Evolutionary conservation across 257 asterid species (phyloP).

Genomic region (Cinchona pubescens): DNA sequence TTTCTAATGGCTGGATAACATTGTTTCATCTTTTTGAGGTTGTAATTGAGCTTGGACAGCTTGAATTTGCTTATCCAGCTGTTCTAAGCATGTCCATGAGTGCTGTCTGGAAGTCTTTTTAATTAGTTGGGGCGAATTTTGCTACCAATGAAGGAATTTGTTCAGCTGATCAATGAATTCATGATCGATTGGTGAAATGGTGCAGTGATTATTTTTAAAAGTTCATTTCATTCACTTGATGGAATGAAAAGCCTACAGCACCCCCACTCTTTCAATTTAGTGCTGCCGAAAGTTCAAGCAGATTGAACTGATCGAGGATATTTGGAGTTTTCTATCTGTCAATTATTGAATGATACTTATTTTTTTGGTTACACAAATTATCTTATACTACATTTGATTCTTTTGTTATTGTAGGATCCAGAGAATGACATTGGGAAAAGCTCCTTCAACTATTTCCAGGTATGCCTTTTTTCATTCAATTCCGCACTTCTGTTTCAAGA

Average conservation of each 20-base stretch:
- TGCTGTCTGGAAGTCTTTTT: not conserved
- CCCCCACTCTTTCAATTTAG: not conserved
- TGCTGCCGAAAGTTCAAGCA: not conserved
- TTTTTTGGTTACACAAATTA: not conserved
- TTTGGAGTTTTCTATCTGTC: not conserved
- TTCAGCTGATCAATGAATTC: not conserved
- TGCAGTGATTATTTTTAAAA: not conserved
- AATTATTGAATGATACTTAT: not conserved
- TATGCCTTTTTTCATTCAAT: slow-evolving; percentile 15
- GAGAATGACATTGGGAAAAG: slow-evolving; percentile 91
- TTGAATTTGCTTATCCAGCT: not conserved
- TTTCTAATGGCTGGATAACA: not conserved
- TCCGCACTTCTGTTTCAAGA: too few species aligned
- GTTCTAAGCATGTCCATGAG: not conserved
- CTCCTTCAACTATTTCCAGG: slow-evolving; percentile 91
- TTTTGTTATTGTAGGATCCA: slow-evolving; percentile 58
- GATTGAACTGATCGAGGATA: not conserved
- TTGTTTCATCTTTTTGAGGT: not conserved
- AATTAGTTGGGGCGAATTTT: not conserved
- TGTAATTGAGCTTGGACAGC: not conserved
- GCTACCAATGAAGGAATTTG: not conserved
- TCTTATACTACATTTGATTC: slow-evolving; percentile 12
- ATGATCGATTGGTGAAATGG: not conserved
- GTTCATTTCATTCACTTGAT: not conserved
- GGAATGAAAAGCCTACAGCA: not conserved